Base-by-base conservation (phyloP, 1,284 basidiomycete species). In the Pulveroboletus sp. region DNA sequence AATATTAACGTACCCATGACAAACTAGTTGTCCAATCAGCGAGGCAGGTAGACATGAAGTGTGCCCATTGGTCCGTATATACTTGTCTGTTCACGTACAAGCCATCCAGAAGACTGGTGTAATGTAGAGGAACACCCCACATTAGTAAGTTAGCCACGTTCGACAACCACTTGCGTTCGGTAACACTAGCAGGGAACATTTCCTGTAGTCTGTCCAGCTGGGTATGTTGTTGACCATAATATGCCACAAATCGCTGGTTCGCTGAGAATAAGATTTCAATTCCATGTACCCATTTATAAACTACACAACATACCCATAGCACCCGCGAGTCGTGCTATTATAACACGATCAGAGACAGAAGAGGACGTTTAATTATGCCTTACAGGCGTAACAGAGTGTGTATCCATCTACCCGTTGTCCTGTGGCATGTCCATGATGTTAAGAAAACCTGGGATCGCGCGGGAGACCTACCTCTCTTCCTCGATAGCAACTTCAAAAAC, bases 11-110 rank as follows among this genome's bases (percentile, higher is more conserved):
- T 56, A 71, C 70, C 71, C 65, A 69, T 51, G 62, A 59, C 5
- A 71, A n/a, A 43, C 57, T 62, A 26, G 31, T 55, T 9, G 58
- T 62, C 74, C 74, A 74, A 46, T 75, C 74, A 5, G 57, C 40
- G 17, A 72, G 52, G 12, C 63, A 64, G 2, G 35, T 18, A 5
- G 63, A 62, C 39, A 75, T 54, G 54, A 73, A 74, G 14, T 35
- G 49, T 14, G 64, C 55, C 73, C 74, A 74, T 4, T 72, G 64
- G 28, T 74, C 73, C 0, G 54, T 64, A 9, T 74, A 75, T 20
- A 76, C 69, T 43, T 70, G 63, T 24, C 72, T 61, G 20, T 75
- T 74, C 7, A 65, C 48, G 49, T 67, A 75, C 3, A 75, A 7
- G 3, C 70, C 62, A 18, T 65, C 61, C 12, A 76, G 42, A 2